phyloP scores from a whole-genome alignment of 73 alveolate genomes.

The Paramecium pentaurelia region DNA sequence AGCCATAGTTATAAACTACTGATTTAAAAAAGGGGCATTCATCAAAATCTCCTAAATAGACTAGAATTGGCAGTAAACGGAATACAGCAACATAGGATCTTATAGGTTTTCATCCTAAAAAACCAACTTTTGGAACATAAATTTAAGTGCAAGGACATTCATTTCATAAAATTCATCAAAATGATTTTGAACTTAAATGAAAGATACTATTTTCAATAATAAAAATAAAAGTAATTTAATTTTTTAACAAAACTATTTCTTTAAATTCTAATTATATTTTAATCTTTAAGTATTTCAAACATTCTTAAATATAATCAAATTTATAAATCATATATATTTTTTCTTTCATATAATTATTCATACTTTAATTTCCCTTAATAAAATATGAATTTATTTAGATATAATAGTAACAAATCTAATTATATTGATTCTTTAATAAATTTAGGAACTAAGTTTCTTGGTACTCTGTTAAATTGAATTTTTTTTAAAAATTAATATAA shows the following conservation, averaged over 20 bases:
- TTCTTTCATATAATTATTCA: not conserved
- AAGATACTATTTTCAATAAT: not conserved
- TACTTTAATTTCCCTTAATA: not conserved
- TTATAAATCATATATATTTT: not conserved
- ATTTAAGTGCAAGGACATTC: not conserved
- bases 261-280: no score
- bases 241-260: not conserved
- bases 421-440: not conserved
- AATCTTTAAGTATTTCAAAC: no score
- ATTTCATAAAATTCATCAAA: not conserved
- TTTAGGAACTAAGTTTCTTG: not conserved
- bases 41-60: not conserved
- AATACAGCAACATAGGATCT: not conserved
- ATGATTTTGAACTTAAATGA: not conserved
- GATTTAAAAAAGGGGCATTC: not conserved
- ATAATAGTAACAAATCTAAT: not conserved
- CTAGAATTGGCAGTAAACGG: not conserved
- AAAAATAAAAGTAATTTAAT: not conserved
- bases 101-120: not conserved
- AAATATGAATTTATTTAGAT: not conserved
- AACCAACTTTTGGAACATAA: not conserved
- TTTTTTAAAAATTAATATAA: not conserved
- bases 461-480: not conserved
- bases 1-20: not conserved
- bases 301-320: no score